phyloP scores from a whole-genome alignment of 2,329 filamentous ascomycete species.

The Neonectria faginata region DNA sequence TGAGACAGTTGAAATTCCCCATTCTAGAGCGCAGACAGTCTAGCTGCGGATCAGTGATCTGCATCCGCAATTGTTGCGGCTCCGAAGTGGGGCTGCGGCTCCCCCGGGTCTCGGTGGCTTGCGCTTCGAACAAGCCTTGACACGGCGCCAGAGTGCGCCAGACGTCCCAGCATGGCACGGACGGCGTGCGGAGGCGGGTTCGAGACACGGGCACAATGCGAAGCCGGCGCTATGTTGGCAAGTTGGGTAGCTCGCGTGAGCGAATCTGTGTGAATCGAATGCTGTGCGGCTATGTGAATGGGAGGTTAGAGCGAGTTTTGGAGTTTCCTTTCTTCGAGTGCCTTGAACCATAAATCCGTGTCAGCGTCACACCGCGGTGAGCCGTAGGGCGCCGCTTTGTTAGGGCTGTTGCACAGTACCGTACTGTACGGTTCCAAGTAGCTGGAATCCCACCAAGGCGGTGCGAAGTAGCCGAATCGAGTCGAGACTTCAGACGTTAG shows the following conservation, averaged over 20 bases:
- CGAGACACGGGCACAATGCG: slow-evolving; percentile 22
- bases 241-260: slow-evolving; percentile 29
- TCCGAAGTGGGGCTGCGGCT: slow-evolving; percentile 48
- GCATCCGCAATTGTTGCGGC: slow-evolving; percentile 44
- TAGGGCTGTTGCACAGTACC: slow-evolving; percentile 20
- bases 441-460: slow-evolving; percentile 24
- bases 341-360: slow-evolving; percentile 6
- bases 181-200: slow-evolving; percentile 20
- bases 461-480: slow-evolving; percentile 22
- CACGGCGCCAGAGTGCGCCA: slow-evolving; percentile 11
- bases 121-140: slow-evolving; percentile 19
- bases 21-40: slow-evolving; percentile 35
- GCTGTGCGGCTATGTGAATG: slow-evolving; percentile 17
- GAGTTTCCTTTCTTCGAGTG: slow-evolving; percentile 2
- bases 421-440: slow-evolving; percentile 28
- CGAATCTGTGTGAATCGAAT: slow-evolving; percentile 28
- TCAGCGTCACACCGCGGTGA: slow-evolving; percentile 20
- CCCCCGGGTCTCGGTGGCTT: slow-evolving; percentile 36
- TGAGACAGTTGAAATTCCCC: slow-evolving; percentile 28
- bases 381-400: slow-evolving; percentile 16
- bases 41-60: slow-evolving; percentile 47
- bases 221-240: slow-evolving; percentile 11
- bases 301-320: slow-evolving; percentile 15
- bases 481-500: slow-evolving; percentile 20
- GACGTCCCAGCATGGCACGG: slow-evolving; percentile 29